Evolutionary conservation across 768 basidiomycete species (phyloP), one percentile per base, ranked within the genome.

Genomic region (Tephrocybe rancida): DNA sequence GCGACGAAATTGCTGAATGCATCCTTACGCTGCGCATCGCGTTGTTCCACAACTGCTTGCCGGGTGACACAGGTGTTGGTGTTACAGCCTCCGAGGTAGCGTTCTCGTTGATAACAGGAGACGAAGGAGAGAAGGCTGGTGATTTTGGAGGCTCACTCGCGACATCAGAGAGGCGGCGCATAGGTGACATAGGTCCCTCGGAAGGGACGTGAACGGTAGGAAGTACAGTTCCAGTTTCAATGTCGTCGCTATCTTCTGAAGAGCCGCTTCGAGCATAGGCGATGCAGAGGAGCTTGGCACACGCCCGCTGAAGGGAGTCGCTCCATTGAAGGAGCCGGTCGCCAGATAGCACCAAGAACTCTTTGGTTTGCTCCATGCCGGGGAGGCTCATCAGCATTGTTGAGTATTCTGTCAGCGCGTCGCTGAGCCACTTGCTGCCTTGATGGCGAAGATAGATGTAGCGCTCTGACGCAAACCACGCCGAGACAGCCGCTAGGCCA

Each of bases 381-480:
- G 68, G 70, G 0, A 73, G 54, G 3, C 59, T 54, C 44, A 70
- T 54, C 49, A 80, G 68, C 41, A 67, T 65, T 18, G 73, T 72
- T 34, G 67, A 72, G 30, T 71, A 60, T 51, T 86, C 85, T 29
- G 68, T 67, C 14, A 85, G 62, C 1, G 83, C 80, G 59, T 88
- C 87, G 44, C 78, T 76, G 9, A 89, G 80, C 86, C 86, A 88
- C 65, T 87, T 86, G 55, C 79, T 74, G 3, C 88, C 88, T 34
- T 80, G 74, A 62, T 88, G 83, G 9, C 79, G 76, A 21, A 74
- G 68, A 68, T 83, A 89, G 13, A 82, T 77, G 77, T 80, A 86
- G 9, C 83, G 80, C 63, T 90, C 88, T 3, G 82, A 85, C 11
- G 84, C 82, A 62, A 89, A 87, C 88, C 88, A 90, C 1, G 81